phyloP scores from a whole-genome alignment of 805 yeast genomes.

The Starmerella bacillaris region DNA sequence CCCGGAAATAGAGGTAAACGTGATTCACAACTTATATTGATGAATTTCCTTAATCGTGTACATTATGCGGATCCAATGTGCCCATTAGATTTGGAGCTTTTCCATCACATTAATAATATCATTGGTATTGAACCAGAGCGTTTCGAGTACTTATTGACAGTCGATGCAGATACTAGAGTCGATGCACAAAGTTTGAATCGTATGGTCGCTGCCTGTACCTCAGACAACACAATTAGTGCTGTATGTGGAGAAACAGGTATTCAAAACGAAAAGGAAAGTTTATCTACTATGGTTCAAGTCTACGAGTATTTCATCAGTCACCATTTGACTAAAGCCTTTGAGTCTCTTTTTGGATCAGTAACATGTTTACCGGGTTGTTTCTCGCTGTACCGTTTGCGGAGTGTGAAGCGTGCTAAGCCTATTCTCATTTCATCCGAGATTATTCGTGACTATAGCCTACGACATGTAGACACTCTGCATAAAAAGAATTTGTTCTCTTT shows the following conservation, averaged over 20 bases:
- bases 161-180: slow-evolving; percentile 47
- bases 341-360: slow-evolving; percentile 42
- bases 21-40: slow-evolving; percentile 41
- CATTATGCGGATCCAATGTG: slow-evolving; percentile 44
- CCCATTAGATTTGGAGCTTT: slow-evolving; percentile 36
- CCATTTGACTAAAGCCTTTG: slow-evolving; percentile 46
- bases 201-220: slow-evolving; percentile 40
- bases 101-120: slow-evolving; percentile 36
- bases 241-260: slow-evolving; percentile 47
- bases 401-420: slow-evolving; percentile 35
- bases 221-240: slow-evolving; percentile 40
- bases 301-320: slow-evolving; percentile 48
- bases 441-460: slow-evolving; percentile 37
- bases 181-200: slow-evolving; percentile 37
- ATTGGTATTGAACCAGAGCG: slow-evolving; percentile 45
- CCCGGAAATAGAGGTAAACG: slow-evolving; percentile 54
- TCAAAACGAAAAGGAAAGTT: slow-evolving; percentile 34
- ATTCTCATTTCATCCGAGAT: slow-evolving; percentile 43
- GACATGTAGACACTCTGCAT: slow-evolving; percentile 41
- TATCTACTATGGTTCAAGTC: slow-evolving; percentile 47
- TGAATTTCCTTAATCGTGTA: slow-evolving; percentile 41
- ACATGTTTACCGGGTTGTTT: slow-evolving; percentile 56
- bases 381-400: slow-evolving; percentile 34
- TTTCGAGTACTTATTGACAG: slow-evolving; percentile 39
- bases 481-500: slow-evolving; percentile 41